Evolutionary conservation across 2,329 filamentous ascomycete genomes (phyloP).

Genomic region (Arthroderma uncinatum): DNA sequence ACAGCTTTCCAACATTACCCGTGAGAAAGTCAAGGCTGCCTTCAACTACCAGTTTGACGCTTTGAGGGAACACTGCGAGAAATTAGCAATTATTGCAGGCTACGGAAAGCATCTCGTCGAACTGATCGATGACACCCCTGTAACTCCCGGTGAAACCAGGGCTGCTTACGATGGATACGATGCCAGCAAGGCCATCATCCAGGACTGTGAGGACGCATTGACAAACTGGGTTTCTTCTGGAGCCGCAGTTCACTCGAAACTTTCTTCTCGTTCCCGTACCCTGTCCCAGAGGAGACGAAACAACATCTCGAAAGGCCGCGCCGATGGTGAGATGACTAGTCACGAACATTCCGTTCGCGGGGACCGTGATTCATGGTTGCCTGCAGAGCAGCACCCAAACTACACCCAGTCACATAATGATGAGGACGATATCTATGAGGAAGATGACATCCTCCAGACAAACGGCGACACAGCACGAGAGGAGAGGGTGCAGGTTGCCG

Average conservation of each 20-base stretch:
- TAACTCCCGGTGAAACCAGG: constrained; percentile 92
- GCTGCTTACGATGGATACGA: constrained; percentile 96
- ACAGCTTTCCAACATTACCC: constrained; percentile 97
- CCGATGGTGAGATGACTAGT: constrained; percentile 62
- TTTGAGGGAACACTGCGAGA: constrained; percentile 92
- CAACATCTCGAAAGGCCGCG: constrained; percentile 53
- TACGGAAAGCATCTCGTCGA: constrained; percentile 98
- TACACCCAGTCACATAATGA: constrained; percentile 37
- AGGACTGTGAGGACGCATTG: constrained; percentile 94
- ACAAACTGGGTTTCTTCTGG: constrained; percentile 95
- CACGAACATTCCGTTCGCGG: constrained; percentile 72
- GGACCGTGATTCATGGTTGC: constrained; percentile 71
- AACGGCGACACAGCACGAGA: constrained; percentile 24
- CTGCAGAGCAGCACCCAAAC: constrained; percentile 49
- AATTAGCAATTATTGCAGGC: constrained; percentile 93
- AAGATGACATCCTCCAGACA: constrained; percentile 22
- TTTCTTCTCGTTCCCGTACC: constrained; percentile 77
- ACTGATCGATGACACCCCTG: constrained; percentile 89
- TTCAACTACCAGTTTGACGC: constrained; percentile 98
- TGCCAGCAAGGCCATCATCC: constrained; percentile 95
- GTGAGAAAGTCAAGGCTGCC: constrained; percentile 96
- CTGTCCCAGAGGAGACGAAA: constrained; percentile 74
- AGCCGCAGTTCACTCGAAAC: constrained; percentile 73
- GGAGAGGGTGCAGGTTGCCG: constrained; percentile 21
- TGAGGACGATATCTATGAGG: constrained; percentile 29